These are phyloP conservation scores for Strobilomyces dryophilus DNA, from an alignment of 768 basidiomycete genomes.

Conservation along the genomic window DNA sequence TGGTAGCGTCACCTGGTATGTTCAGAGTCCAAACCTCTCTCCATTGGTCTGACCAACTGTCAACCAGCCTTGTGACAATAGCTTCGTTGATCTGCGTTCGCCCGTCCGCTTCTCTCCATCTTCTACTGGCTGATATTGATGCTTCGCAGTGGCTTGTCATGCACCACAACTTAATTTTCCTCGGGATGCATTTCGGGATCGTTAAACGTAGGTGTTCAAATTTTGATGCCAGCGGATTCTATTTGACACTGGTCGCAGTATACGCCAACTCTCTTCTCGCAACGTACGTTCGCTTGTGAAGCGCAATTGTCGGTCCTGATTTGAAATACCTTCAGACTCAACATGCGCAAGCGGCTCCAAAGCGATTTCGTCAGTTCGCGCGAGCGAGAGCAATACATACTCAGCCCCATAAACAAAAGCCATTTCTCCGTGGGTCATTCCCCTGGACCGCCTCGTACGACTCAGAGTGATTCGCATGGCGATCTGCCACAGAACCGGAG, in stretches of 20 bases:
- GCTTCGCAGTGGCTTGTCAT: slow-evolving; percentile 26
- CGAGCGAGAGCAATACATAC: slow-evolving; percentile 18
- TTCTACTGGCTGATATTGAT: neutral
- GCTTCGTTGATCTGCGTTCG: slow-evolving; percentile 32
- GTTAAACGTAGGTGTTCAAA: slow-evolving; percentile 26
- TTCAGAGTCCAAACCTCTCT: neutral
- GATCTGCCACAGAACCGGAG: slow-evolving; percentile 16
- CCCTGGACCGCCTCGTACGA: neutral
- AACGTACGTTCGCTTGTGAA: slow-evolving; percentile 19
- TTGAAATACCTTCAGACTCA: slow-evolving; percentile 14
- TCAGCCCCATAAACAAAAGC: slow-evolving; percentile 12
- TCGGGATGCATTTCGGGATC: slow-evolving; percentile 33
- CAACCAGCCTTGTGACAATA: slow-evolving; percentile 27
- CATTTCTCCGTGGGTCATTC: slow-evolving; percentile 21
- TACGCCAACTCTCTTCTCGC: slow-evolving; percentile 34
- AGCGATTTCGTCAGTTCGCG: slow-evolving; percentile 22
- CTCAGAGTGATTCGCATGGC: neutral
- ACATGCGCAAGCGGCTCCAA: slow-evolving; percentile 30
- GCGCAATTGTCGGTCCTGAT: neutral
- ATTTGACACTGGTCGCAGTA: slow-evolving; percentile 11
- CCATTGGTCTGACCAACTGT: neutral
- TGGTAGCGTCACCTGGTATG: slow-evolving; percentile 44
- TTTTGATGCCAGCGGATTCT: neutral
- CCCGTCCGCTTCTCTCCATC: neutral
- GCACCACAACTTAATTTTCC: slow-evolving; percentile 34